Conservation (phyloP, 2,329 filamentous ascomycete species). For the Dactylellina drechsleri region DNA sequence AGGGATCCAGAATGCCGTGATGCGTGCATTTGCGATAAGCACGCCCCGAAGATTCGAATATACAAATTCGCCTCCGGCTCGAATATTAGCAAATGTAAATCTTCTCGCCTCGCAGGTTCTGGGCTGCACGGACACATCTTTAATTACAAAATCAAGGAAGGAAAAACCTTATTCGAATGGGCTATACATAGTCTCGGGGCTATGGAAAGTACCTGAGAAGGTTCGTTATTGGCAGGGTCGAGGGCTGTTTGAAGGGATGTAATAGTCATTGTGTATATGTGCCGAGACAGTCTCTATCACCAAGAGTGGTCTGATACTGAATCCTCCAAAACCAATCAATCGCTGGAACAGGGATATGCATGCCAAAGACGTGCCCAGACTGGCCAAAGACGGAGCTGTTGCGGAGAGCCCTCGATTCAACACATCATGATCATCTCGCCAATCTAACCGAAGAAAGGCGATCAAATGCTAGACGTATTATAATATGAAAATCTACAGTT, state of each 20-base stretch:
- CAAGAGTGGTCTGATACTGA: too few species aligned
- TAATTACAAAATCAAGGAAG: slow-evolving; percentile 6
- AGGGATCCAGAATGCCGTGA: background rate
- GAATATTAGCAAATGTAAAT: too few species aligned
- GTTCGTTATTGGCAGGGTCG: slow-evolving; percentile 2
- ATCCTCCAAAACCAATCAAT: background rate
- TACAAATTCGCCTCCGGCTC: background rate
- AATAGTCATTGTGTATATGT: too few species aligned
- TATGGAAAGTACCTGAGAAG: too few species aligned
- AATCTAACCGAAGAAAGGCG: too few species aligned
- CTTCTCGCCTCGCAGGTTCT: background rate
- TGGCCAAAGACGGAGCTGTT: too few species aligned
- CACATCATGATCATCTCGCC: background rate
- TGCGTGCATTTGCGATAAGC: too few species aligned
- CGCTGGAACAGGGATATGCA: slow-evolving; percentile 13
- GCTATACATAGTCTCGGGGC: too few species aligned
- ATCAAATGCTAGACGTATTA: background rate
- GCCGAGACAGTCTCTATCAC: too few species aligned
- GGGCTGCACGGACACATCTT: background rate
- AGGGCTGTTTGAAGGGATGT: background rate
- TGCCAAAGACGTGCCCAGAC: background rate
- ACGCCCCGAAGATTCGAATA: too few species aligned
- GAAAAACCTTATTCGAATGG: background rate
- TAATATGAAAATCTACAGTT: background rate
- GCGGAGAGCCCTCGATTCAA: background rate